Base-by-base conservation (phyloP, 176 grass and related monocot species). In the Raddia distichophylla region DNA sequence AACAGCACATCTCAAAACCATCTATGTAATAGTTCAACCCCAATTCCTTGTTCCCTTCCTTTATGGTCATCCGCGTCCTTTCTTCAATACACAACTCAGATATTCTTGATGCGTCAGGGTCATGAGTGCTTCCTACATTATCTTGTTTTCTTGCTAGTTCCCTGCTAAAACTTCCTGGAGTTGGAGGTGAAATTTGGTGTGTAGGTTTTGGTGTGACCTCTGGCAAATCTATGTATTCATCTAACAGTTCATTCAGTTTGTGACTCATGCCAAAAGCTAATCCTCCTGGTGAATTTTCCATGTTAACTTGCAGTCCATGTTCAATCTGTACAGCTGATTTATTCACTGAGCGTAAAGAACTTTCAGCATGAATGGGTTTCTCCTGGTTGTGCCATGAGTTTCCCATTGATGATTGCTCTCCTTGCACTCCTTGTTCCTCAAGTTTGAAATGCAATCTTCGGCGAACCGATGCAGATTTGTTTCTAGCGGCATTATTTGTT, bases 371-470 rank as follows among this genome's bases (percentile, higher is more conserved):
- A 73, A 46, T 7, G 9, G 44, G 16, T 81, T 57, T 86, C 85
- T 69, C 82, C 64, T 74, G 33, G 20, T 62, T 53, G 15, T 46
- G 22, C 67, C 54, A 40, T 62, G 53, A 54, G 45, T 76, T 85
- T 16, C 85, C 27, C 53, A 8, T 58, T 73, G 40, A 76, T 11
- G 63, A 70, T 56, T 78, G 60, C 18, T 50, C 57, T 81, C 22
- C 80, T 45, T 59, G 75, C 32, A 58, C 53, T 63, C 70, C 20
- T 44, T 81, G 67, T 58, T 82, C 85, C 77, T 82, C 74, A 35
- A 10, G 27, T 79, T 77, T 72, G 18, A 91, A 87, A 57, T 87
- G 20, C 86, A 94, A 49, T 45, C 68, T 87, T 80, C 89, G 67
- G 68, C 68, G 78, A 63, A 89, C 80, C 46, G 84, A 78, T 74